phyloP scores from a whole-genome alignment of 306 rosid genomes.

The Amphicarpaea edgeworthii region DNA sequence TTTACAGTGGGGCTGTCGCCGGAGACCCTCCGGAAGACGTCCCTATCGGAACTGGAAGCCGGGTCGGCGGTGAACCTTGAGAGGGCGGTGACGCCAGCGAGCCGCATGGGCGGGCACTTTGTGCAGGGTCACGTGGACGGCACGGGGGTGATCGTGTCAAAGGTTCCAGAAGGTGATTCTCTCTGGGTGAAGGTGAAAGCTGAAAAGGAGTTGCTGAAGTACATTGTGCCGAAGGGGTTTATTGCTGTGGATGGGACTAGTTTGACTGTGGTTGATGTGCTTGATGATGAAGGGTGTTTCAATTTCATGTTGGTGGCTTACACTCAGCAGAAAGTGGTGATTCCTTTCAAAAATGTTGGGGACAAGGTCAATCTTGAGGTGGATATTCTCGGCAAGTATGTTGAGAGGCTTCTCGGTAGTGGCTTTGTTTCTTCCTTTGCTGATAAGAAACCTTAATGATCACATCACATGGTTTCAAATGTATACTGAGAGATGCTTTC shows the following conservation, averaged over 20 bases:
- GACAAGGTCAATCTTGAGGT: conserved; percentile 91
- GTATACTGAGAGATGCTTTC: too few species aligned
- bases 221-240: conserved; percentile 83
- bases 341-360: conserved; percentile 86
- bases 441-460: conserved; percentile 47
- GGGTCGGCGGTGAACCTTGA: conserved; percentile 84
- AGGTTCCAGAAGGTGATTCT: conserved; percentile 77
- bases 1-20: conserved; percentile 89
- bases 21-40: conserved; percentile 87
- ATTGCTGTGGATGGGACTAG: conserved; percentile 95
- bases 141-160: conserved; percentile 73
- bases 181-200: conserved; percentile 80
- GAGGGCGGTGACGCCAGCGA: conserved; percentile 75
- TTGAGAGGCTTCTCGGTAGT: conserved; percentile 80
- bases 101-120: conserved; percentile 94
- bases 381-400: conserved; percentile 91
- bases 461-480: neutral
- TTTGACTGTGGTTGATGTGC: conserved; percentile 90
- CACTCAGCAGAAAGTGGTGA: conserved; percentile 76
- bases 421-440: conserved; percentile 64
- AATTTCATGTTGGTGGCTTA: conserved; percentile 93
- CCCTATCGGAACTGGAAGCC: conserved; percentile 61
- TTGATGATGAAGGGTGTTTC: conserved; percentile 75
- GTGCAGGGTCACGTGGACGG: conserved; percentile 99
- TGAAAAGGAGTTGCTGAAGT: conserved; percentile 60